These are phyloP conservation scores for Russula olivacea DNA, from an alignment of 768 basidiomycete genomes.

Conservation along the genomic window DNA sequence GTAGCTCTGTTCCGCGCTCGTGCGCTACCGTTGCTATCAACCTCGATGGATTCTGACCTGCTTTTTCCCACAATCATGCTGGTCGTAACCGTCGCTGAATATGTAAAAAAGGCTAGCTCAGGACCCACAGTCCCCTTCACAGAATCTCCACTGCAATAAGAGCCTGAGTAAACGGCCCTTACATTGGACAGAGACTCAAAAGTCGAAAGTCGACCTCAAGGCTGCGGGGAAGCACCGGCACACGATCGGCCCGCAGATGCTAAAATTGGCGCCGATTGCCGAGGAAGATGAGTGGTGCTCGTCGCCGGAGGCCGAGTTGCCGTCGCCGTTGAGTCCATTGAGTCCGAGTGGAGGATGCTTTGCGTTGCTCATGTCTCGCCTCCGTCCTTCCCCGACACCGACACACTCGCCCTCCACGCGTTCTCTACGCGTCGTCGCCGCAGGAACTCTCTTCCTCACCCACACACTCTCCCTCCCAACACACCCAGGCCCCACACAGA, in stretches of 20 bases:
- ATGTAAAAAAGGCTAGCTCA: neutral
- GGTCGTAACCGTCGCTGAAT: neutral
- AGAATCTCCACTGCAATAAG: neutral
- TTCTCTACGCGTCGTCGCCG: slow-evolving; percentile 68
- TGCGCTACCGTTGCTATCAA: neutral
- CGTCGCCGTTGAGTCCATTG: neutral
- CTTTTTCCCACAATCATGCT: neutral
- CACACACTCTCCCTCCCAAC: slow-evolving; percentile 59
- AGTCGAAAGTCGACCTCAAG: neutral
- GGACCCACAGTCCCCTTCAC: neutral
- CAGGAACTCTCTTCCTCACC: slow-evolving; percentile 75
- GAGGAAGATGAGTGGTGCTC: neutral
- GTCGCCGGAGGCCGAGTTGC: neutral
- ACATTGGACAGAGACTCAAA: neutral
- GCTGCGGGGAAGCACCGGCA: too few relatives aligned
- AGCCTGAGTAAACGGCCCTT: neutral
- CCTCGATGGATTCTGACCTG: neutral
- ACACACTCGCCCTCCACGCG: slow-evolving; percentile 17
- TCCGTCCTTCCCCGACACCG: slow-evolving; percentile 25
- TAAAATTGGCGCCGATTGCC: neutral
- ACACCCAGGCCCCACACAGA: slow-evolving; percentile 53
- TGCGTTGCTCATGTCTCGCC: slow-evolving; percentile 28
- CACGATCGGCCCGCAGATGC: neutral
- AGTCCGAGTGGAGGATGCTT: neutral
- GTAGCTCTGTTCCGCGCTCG: too few relatives aligned